A percentile compares a stretch with the other conserved stretches of the same genome.
phyloP scores from a whole-genome alignment of 1,284 basidiomycete genomes.

The Rhodotorula sp. region DNA sequence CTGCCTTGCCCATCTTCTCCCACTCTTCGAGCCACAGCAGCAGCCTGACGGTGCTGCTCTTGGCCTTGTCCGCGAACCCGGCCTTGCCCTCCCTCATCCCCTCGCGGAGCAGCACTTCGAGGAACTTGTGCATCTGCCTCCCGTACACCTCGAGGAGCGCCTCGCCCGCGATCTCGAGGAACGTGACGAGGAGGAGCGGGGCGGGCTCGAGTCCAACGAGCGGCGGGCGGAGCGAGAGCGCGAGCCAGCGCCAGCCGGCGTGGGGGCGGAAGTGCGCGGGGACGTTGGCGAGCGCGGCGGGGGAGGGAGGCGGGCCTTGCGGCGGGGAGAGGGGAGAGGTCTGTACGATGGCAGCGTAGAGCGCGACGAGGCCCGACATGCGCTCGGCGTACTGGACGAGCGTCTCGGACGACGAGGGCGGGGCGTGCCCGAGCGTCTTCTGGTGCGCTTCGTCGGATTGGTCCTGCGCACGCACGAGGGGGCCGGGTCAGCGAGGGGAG shows the following conservation, averaged over 20 bases:
- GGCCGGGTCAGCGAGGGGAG: background rate
- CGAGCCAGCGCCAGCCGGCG: conserved; percentile 68
- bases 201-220: conserved; percentile 46
- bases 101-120: conserved; percentile 32
- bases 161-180: conserved; percentile 70
- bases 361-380: conserved; percentile 78
- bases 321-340: conserved; percentile 50
- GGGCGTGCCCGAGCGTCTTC: conserved; percentile 70
- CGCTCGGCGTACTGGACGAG: conserved; percentile 69
- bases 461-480: conserved; percentile 53
- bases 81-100: conserved; percentile 38
- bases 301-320: conserved; percentile 45
- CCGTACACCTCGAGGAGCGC: conserved; percentile 68
- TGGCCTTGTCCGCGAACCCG: conserved; percentile 37
- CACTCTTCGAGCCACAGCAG: conserved; percentile 50
- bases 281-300: conserved; percentile 53
- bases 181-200: conserved; percentile 57
- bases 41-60: conserved; percentile 43
- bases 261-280: conserved; percentile 63
- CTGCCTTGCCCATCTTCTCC: conserved; percentile 41
- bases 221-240: conserved; percentile 48
- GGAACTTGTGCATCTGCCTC: conserved; percentile 73
- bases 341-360: conserved; percentile 81
- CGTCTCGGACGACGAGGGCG: conserved; percentile 56
- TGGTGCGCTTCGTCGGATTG: conserved; percentile 60